These are phyloP conservation scores for Onygenales sp. DNA, from an alignment of 2,329 filamentous ascomycete species.

Conservation along the genomic window DNA sequence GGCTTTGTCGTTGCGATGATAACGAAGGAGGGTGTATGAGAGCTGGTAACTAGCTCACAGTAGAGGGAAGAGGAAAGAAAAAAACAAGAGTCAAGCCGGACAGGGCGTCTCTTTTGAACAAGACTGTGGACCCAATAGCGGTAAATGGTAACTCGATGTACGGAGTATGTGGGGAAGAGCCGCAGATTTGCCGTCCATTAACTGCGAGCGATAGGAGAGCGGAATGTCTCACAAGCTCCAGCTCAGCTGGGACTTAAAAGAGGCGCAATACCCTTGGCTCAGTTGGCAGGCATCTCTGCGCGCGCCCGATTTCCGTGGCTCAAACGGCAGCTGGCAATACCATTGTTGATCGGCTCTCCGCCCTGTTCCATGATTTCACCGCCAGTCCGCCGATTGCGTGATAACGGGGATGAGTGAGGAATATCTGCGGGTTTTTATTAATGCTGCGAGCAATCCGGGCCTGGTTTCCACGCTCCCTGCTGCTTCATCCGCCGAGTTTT, in stretches of 20 bases:
- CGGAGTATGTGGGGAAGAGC: background rate
- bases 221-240: background rate
- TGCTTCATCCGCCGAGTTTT: too few species aligned
- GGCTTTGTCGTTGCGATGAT: background rate
- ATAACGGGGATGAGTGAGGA: background rate
- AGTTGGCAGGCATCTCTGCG: background rate
- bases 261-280: background rate
- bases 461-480: too few species aligned
- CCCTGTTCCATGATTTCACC: background rate
- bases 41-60: background rate
- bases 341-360: background rate
- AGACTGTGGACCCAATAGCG: background rate
- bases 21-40: background rate
- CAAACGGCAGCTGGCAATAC: background rate
- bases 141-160: background rate
- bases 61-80: background rate
- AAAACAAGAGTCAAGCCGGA: background rate
- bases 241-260: background rate
- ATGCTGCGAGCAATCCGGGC: too few species aligned
- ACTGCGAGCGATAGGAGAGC: background rate
- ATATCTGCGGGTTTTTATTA: too few species aligned
- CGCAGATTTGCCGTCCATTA: background rate
- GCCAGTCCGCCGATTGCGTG: slow-evolving; percentile 1
- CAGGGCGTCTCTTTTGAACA: background rate
- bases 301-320: background rate